These are phyloP conservation scores for Pseudonitzschia multistriata DNA, from an alignment of 108 stramenopile species.

Conservation along the genomic window DNA sequence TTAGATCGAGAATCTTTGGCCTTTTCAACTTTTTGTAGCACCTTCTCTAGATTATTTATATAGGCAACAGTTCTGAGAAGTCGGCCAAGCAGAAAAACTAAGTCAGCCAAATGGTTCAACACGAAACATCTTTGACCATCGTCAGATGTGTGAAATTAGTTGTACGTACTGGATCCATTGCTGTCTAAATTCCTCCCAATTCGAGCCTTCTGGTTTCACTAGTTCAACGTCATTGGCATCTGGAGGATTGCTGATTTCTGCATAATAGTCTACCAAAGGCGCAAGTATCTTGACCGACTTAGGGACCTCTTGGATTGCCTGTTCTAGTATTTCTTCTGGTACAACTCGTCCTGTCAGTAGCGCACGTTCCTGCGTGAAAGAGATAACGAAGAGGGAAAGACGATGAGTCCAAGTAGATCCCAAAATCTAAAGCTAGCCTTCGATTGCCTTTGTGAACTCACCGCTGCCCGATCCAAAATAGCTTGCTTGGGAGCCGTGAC, in stretches of 20 bases:
- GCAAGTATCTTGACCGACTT: slow-evolving; percentile 59
- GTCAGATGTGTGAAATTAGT: not conserved
- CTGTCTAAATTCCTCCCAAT: slow-evolving; percentile 66
- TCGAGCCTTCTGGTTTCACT: slow-evolving; percentile 46
- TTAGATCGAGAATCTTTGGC: not conserved
- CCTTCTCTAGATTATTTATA: slow-evolving; percentile 8
- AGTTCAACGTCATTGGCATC: slow-evolving; percentile 53
- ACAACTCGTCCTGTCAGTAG: slow-evolving; percentile 71
- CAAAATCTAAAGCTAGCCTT: not conserved
- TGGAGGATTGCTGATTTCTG: slow-evolving; percentile 67
- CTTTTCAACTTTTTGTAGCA: slow-evolving; percentile 5
- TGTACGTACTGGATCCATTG: slow-evolving; percentile 75
- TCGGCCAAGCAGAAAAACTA: not conserved
- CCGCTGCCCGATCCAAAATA: slow-evolving; percentile 71
- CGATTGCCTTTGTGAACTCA: slow-evolving; percentile 23
- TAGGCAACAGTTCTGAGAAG: slow-evolving; percentile 5
- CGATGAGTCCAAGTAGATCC: not conserved
- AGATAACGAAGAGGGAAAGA: not conserved
- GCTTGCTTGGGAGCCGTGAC: slow-evolving; percentile 71
- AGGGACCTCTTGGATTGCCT: slow-evolving; percentile 78
- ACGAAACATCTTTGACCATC: not conserved
- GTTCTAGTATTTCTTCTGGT: slow-evolving; percentile 60
- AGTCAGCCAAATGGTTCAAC: not conserved
- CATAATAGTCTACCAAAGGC: slow-evolving; percentile 73
- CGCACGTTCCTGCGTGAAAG: slow-evolving; percentile 40